These are phyloP conservation scores for Chlamydomonas reinhardtii DNA, from an alignment of 163 green algal genomes.

Conservation along the genomic window DNA sequence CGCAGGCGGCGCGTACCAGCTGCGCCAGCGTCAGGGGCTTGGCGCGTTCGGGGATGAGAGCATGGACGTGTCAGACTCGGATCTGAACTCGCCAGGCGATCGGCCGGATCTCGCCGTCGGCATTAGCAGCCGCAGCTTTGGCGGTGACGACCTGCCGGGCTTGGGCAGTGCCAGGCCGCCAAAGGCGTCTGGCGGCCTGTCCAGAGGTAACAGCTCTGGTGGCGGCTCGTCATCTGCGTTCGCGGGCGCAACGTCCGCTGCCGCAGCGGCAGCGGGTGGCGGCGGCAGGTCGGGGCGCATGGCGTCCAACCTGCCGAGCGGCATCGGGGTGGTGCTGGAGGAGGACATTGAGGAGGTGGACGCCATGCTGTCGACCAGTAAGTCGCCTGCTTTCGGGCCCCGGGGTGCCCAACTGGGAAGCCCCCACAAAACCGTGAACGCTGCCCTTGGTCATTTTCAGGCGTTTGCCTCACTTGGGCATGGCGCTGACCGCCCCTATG, in stretches of 20 bases:
- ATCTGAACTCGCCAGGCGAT: slow-evolving; percentile 1
- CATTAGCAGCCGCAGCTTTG: neutral
- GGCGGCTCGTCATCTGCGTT: slow-evolving; percentile 1
- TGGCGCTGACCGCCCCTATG: too few relatives aligned
- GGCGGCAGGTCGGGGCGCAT: neutral
- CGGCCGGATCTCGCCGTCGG: too few relatives aligned
- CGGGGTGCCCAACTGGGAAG: too few relatives aligned
- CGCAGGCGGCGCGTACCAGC: neutral
- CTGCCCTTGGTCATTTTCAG: too few relatives aligned
- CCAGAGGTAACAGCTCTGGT: neutral
- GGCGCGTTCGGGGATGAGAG: slow-evolving; percentile 35
- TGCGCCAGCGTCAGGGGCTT: slow-evolving; percentile 12
- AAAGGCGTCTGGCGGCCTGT: too few relatives aligned
- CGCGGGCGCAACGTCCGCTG: neutral
- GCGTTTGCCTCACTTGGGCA: too few relatives aligned
- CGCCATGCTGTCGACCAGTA: slow-evolving; percentile 38
- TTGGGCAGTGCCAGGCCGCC: too few relatives aligned
- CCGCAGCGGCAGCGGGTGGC: neutral
- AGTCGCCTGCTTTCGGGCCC: too few relatives aligned
- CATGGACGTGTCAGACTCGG: slow-evolving; percentile 42
- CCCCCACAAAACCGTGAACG: too few relatives aligned
- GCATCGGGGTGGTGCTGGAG: slow-evolving; percentile 51
- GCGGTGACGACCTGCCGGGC: too few relatives aligned
- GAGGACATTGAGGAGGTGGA: slow-evolving; percentile 60
- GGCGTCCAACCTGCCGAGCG: slow-evolving; percentile 19